Evolutionary conservation across 495 filamentous ascomycete genomes (phyloP).

Genomic region (Podospora australis): DNA sequence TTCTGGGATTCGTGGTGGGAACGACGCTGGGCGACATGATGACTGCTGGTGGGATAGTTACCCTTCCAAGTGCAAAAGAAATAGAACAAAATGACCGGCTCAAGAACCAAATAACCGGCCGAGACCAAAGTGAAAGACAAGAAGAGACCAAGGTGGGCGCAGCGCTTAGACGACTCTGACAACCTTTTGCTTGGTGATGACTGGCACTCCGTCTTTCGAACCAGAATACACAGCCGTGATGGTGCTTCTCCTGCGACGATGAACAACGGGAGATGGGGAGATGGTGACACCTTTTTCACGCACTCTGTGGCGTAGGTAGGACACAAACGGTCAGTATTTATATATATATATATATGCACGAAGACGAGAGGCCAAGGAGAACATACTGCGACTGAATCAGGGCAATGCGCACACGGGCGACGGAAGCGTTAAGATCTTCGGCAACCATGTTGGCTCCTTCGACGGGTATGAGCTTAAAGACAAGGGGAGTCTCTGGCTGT

Average conservation of each 20-base stretch:
- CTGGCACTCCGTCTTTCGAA: constrained; percentile 22
- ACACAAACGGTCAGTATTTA: not conserved
- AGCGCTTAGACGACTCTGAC: constrained; percentile 19
- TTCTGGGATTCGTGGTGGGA: not conserved
- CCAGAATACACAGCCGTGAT: constrained; percentile 17
- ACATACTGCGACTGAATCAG: constrained; percentile 30
- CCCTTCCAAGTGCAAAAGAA: not conserved
- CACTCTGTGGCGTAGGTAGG: constrained; percentile 12
- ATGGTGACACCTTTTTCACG: constrained; percentile 14
- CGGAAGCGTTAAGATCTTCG: constrained; percentile 22
- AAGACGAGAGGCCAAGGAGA: too few species aligned
- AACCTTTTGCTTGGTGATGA: constrained; percentile 27
- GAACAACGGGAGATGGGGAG: constrained; percentile 8
- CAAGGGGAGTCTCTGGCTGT: too few species aligned
- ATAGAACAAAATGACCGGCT: too few species aligned
- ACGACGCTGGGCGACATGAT: constrained; percentile 23
- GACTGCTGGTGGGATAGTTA: not conserved
- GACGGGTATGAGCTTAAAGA: too few species aligned
- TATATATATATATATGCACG: too few species aligned
- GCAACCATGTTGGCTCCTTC: constrained; percentile 16
- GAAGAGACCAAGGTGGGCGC: not conserved
- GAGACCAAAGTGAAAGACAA: constrained; percentile 4
- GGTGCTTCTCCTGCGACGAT: constrained; percentile 22
- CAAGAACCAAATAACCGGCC: too few species aligned
- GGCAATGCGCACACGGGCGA: constrained; percentile 29